Base-by-base conservation (phyloP, 805 yeast species). In the Candida ficus region DNA sequence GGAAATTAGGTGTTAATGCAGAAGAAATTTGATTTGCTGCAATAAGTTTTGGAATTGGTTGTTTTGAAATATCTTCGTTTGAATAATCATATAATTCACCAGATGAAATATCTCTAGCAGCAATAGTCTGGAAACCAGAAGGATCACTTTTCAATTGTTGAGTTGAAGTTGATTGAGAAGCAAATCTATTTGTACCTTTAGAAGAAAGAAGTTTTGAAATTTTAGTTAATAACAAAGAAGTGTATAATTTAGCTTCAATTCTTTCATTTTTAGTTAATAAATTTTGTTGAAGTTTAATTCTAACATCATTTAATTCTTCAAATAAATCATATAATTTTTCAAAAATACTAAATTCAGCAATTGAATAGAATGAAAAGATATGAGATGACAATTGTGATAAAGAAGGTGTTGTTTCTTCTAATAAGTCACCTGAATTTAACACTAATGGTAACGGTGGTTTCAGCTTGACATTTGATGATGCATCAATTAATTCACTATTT, bases 1-100 rank as follows among this genome's bases (percentile, higher is more conserved):
- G 95, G 58, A 76, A 86, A 47, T 78, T 77, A 14, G 88, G 81
- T 10, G 83, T 76, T 43, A 88, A 64, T 0, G 95, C 90, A 59
- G 80, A 73, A 40, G 80, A 70, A 37, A 80, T 64, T 59, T 87
- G 93, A 56, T 75, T 80, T 35, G 73, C 70, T 13, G 90, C 84
- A 42, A 88, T 66, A 31, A 63, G 57, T 19, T 83, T 75, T 6
- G 89, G 80, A 30, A 70, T 61, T 2, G 74, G 62, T 38, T 60
- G 65, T n/a, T 44, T 37, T 7, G 35, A 9, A 12, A 51, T 11
- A 19, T 56, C 37, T 47, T 48, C 38, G 48, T 52, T 41, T 23
- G 61, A 54, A 43, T 52, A 64, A 14, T 72, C 57, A 51, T 74
- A 72, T 33, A 83, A 60, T 44, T 76, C 76, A 30, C 87, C 90